Evolutionary conservation across 2,329 filamentous ascomycete genomes (phyloP).

Genomic region (Colletotrichum sp.): DNA sequence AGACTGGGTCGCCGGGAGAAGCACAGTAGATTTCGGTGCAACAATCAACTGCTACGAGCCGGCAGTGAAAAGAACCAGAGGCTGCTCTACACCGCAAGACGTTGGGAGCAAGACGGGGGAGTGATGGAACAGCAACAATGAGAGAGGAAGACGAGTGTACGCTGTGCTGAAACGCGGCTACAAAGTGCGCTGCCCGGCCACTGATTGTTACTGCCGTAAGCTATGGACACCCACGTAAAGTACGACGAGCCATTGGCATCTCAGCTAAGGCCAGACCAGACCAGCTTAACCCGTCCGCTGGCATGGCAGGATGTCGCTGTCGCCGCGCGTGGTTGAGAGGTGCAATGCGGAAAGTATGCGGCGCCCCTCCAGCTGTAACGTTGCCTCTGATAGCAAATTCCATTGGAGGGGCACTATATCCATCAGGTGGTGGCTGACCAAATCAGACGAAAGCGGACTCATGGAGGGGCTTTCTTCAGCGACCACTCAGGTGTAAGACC

Average conservation of each 20-base stretch:
- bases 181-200: not conserved
- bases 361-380: constrained; percentile 19
- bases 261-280: not conserved
- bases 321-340: not conserved
- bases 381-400: constrained; percentile 11
- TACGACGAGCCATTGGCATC: not conserved
- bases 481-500: not conserved
- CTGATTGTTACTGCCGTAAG: not conserved
- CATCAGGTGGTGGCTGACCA: not conserved
- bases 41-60: not conserved
- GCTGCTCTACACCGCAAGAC: not conserved
- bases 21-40: not conserved
- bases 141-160: not conserved
- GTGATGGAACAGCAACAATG: not conserved
- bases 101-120: not conserved
- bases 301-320: not conserved
- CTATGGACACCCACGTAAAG: not conserved
- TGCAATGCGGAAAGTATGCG: not conserved
- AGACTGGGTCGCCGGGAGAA: not conserved
- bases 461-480: not conserved
- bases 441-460: constrained; percentile 14
- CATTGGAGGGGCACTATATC: not conserved
- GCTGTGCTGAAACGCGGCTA: not conserved
- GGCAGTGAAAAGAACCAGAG: not conserved
- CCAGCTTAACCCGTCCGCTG: not conserved